These are phyloP conservation scores for Suaeda aralocaspica DNA, from an alignment of 148 eudicot species.

Conservation along the genomic window DNA sequence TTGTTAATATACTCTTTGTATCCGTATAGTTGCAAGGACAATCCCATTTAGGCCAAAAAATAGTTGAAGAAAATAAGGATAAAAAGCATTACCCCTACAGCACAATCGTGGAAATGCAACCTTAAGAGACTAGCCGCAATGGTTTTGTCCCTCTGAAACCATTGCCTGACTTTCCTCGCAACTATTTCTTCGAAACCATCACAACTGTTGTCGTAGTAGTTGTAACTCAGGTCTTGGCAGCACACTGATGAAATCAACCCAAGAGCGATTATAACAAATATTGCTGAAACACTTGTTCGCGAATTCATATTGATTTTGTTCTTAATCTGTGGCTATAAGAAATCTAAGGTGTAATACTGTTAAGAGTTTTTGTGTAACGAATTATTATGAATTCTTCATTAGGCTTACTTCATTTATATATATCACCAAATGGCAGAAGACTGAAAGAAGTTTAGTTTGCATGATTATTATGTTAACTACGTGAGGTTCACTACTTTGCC, in stretches of 20 bases:
- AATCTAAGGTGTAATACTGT: not conserved
- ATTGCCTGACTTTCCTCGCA: constrained; percentile 33
- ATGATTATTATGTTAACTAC: constrained; percentile 2
- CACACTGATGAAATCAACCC: constrained; percentile 17
- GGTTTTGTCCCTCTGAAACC: constrained; percentile 43
- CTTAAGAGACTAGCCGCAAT: constrained; percentile 66
- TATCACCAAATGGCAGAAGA: not conserved
- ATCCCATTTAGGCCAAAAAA: no score
- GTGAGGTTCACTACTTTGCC: constrained; percentile 19
- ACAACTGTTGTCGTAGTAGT: constrained; percentile 45
- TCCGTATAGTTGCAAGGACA: not conserved
- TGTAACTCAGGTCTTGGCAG: constrained; percentile 32
- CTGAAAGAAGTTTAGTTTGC: not conserved
- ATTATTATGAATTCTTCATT: not conserved
- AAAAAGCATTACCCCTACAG: constrained; percentile 43
- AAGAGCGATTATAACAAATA: constrained; percentile 17
- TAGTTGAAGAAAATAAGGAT: not conserved
- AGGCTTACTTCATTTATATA: not conserved
- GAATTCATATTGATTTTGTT: constrained; percentile 18
- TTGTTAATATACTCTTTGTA: no score
- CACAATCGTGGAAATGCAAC: constrained; percentile 73
- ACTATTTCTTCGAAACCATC: constrained; percentile 50
- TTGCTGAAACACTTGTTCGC: constrained; percentile 6
- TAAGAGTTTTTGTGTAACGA: not conserved
- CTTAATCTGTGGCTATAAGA: not conserved